phyloP scores from a whole-genome alignment of 441 rosid genomes.

The Dalechampia spathulata region DNA sequence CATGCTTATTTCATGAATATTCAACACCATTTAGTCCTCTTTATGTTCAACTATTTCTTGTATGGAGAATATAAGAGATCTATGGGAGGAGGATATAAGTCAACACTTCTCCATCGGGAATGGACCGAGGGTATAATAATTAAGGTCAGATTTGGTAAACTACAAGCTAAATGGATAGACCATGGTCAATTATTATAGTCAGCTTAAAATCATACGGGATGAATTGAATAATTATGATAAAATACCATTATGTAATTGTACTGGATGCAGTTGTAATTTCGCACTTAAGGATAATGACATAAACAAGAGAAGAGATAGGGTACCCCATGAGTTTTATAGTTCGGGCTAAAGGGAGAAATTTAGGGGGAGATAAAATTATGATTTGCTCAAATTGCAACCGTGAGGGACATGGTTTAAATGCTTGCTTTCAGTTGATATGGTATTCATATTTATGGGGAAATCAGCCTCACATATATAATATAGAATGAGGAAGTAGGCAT shows the following conservation, averaged over 20 bases:
- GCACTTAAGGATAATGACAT: too few species aligned
- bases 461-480: neutral
- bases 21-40: conserved; percentile 11
- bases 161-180: neutral
- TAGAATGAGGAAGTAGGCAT: neutral
- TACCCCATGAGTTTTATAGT: neutral
- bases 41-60: conserved; percentile 10
- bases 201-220: neutral
- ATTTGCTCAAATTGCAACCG: neutral
- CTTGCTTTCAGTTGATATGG: neutral
- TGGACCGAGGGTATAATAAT: conserved; percentile 5
- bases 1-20: conserved; percentile 9
- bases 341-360: neutral
- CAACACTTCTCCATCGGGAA: conserved; percentile 5
- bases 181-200: neutral
- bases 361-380: too few species aligned
- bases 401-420: neutral
- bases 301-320: neutral
- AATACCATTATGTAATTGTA: neutral
- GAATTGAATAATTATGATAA: conserved; percentile 1
- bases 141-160: neutral
- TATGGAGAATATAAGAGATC: neutral
- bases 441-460: conserved; percentile 1
- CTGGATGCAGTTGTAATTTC: neutral
- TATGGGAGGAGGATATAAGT: conserved; percentile 13